Evolutionary conservation across 805 yeast genomes (phyloP), one percentile per base, ranked within the genome.

Genomic region (Starmerella potacharoeniae): DNA sequence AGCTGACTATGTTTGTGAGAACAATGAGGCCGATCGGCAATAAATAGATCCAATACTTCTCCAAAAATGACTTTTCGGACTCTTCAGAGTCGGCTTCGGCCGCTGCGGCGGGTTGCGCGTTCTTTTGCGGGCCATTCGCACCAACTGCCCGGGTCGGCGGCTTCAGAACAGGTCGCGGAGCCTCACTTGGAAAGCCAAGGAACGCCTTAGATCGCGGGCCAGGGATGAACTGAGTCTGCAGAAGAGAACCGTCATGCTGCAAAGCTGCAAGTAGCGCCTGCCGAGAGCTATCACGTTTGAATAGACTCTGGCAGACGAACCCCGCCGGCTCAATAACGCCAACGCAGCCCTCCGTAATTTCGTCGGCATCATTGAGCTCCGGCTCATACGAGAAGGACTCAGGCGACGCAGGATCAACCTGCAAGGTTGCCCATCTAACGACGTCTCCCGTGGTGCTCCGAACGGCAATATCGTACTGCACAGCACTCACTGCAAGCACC

Each of bases 161-260:
- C 17, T 39, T 40, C 6, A 56, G 33, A 40, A 14, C 35, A 6
- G 51, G 49, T 6, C 54, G 49, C n/a, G 58, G 55, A 10, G 47
- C 60, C 10, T 36, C 4, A 31, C 37, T 39, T 1, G 55, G 53
- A 3, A 35, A 47, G 28, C 51, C 54, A 22, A 55, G 17, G 16
- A n/a, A 29, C n/a, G 50, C 31, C 31, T 39, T 30, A 39, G 37
- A 11, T 10, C 47, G 44, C 16, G 45, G 30, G 33, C 83, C 58
- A 8, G 16, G 16, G 1, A 39, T 31, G 22, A 55, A 42, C 34
- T 53, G 58, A 22, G 54, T 52, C 31, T 59, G 59, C 14, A 30
- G 5, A 4, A 54, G 40, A 11, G 29, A 17, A 14, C 56, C 62
- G 31, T 41, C 45, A 6, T 52, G 30, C 6, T 33, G 44, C 3